Conservation (phyloP, 2,329 filamentous ascomycete genomes). For the Nannizziopsis arthrosporioides region DNA sequence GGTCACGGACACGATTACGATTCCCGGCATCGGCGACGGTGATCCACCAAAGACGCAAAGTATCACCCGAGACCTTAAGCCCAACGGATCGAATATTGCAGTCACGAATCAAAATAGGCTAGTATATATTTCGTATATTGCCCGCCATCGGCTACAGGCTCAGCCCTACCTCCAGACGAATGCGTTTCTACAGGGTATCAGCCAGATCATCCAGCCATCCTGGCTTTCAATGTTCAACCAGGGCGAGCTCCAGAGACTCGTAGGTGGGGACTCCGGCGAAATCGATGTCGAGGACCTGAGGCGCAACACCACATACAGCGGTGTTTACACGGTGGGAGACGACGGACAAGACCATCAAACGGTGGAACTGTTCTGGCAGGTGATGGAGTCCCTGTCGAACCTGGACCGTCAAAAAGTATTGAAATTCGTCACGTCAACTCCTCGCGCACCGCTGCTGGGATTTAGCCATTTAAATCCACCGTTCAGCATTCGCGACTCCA, state of each 20-base stretch:
- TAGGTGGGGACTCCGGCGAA: conserved; percentile 73
- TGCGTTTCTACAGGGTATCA: conserved; percentile 76
- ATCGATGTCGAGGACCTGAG: conserved; percentile 83
- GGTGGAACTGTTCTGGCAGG: conserved; percentile 79
- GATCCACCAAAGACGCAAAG: conserved; percentile 23
- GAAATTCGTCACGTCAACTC: conserved; percentile 92
- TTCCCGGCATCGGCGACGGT: conserved; percentile 40
- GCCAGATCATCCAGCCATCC: conserved; percentile 74
- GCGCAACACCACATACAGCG: conserved; percentile 73
- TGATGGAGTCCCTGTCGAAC: conserved; percentile 66
- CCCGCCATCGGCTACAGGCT: conserved; percentile 68
- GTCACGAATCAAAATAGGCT: conserved; percentile 89
- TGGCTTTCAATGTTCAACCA: conserved; percentile 99
- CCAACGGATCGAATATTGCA: conserved; percentile 59
- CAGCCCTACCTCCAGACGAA: conserved; percentile 73
- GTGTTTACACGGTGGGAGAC: conserved; percentile 79
- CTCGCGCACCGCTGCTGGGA: conserved; percentile 75
- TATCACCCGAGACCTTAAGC: conserved; percentile 59
- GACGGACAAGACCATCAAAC: conserved; percentile 78
- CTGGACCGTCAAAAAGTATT: conserved; percentile 71
- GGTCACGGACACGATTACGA: conserved; percentile 56
- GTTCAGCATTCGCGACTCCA: conserved; percentile 82
- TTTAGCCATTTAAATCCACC: conserved; percentile 74
- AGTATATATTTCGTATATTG: conserved; percentile 88
- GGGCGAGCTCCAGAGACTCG: conserved; percentile 79